Percentiles rank a stretch among this genome's conserved stretches.
Evolutionary conservation across 2,329 filamentous ascomycete species (phyloP).

Genomic region (Camillea tinctor): DNA sequence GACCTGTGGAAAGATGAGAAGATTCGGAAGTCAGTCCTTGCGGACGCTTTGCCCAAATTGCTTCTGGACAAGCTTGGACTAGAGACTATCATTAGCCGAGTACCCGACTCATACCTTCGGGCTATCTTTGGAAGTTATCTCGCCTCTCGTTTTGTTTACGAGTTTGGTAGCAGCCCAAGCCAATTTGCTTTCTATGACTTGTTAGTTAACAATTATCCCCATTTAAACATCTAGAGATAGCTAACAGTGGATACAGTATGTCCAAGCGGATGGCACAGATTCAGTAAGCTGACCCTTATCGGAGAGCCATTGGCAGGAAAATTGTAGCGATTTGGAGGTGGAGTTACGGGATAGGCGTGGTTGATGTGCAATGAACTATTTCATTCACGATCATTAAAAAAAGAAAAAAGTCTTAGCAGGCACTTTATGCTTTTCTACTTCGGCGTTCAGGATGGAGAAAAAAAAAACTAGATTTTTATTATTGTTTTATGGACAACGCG

Average conservation of each 20-base stretch:
- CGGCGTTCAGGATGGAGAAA: not conserved
- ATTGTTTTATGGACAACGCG: not conserved
- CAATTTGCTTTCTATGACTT: conserved; percentile 99
- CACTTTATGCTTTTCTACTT: not conserved
- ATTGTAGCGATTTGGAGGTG: conserved; percentile 3
- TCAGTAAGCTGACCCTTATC: conserved; percentile 18
- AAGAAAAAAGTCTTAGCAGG: not conserved
- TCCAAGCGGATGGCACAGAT: conserved; percentile 60
- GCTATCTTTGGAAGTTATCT: conserved; percentile 96
- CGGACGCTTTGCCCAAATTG: conserved; percentile 81
- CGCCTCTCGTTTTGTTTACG: conserved; percentile 93
- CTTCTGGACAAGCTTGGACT: conserved; percentile 88
- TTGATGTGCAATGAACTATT: not conserved
- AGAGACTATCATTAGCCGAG: conserved; percentile 79
- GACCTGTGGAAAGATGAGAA: conserved; percentile 84
- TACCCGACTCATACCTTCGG: conserved; percentile 88
- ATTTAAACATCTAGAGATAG: not conserved
- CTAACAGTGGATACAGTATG: conserved; percentile 52
- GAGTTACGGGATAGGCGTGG: not conserved
- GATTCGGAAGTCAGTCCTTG: conserved; percentile 74
- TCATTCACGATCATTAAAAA: not conserved
- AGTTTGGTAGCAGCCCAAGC: conserved; percentile 87
- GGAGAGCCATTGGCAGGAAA: conserved; percentile 4
- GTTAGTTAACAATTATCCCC: conserved; percentile 53
- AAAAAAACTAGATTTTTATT: not conserved